phyloP scores from a whole-genome alignment of 2,329 filamentous ascomycete species.

The Calycina herbarum region DNA sequence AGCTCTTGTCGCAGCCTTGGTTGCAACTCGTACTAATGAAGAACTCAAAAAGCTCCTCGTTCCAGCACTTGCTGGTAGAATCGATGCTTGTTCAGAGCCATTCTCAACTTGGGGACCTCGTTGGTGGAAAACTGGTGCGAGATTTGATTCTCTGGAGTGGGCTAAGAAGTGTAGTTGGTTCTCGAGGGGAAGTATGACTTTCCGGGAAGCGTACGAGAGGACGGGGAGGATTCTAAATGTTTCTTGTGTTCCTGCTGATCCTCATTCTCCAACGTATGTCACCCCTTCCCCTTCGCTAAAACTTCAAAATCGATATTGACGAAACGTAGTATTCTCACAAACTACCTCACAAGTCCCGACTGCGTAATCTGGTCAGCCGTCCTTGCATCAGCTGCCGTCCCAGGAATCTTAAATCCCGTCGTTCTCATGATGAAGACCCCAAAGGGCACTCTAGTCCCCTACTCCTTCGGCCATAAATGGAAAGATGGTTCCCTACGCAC shows the following conservation, averaged over 20 bases:
- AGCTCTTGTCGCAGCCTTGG: slow-evolving; percentile 81
- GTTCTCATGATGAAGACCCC: slow-evolving; percentile 88
- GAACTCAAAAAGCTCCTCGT: slow-evolving; percentile 84
- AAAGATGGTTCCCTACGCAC: slow-evolving; percentile 94
- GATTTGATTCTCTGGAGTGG: slow-evolving; percentile 94
- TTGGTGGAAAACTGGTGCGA: slow-evolving; percentile 90
- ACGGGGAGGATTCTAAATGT: slow-evolving; percentile 96
- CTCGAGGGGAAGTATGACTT: slow-evolving; percentile 86
- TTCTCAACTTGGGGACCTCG: slow-evolving; percentile 74
- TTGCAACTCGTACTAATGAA: slow-evolving; percentile 87
- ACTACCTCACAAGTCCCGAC: slow-evolving; percentile 92
- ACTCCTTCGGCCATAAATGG: slow-evolving; percentile 98
- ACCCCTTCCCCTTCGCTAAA: neutral
- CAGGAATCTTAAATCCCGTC: slow-evolving; percentile 91
- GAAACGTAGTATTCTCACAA: slow-evolving; percentile 73
- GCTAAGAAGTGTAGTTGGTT: slow-evolving; percentile 85
- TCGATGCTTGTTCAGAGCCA: slow-evolving; percentile 81
- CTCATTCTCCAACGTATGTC: slow-evolving; percentile 69
- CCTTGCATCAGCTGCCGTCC: slow-evolving; percentile 90
- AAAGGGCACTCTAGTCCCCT: slow-evolving; percentile 77
- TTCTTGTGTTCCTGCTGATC: slow-evolving; percentile 92
- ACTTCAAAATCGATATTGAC: neutral
- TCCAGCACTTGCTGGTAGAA: slow-evolving; percentile 80
- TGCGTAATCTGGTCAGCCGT: slow-evolving; percentile 99
- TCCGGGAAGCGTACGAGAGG: slow-evolving; percentile 89